Evolutionary conservation across 2,329 filamentous ascomycete species (phyloP), one percentile per base, ranked within the genome.

Genomic region (Exophiala sideris): DNA sequence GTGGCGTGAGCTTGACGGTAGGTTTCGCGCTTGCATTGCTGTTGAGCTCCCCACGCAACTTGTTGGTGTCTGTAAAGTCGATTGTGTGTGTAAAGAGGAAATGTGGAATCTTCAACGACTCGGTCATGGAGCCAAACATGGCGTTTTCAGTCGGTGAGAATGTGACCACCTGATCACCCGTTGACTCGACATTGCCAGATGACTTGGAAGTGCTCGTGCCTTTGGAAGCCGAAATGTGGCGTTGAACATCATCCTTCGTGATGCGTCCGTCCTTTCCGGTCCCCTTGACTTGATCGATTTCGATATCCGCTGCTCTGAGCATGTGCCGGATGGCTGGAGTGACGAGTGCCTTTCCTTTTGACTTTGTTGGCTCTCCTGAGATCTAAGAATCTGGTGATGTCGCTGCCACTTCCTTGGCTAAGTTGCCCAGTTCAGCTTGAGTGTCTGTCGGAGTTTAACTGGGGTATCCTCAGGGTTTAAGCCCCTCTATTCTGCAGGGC

Each of bases 111-210:
- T 73, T 83, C 59, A 97, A 80, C 2, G 92, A 96, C 55, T 85
- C 84, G 10, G 92, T 96, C 94, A 99, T 99, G 54, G 85, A 81
- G 75, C 95, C 96, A 84, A 95, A 97, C 94, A 99, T 99, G 67
- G 89, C 87, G 34, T 82, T 79, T 73, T 97, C 92, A 8, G 88
- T 87, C 39, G 85, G 85, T 11, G 88, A 89, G 56, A 99, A 73
- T 71, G 2, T 76, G 74, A 20, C 62, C 24, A 71, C 65, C 35
- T 65, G 52, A 11, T 63, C 50, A n/a, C n/a, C n/a, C n/a, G n/a
- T n/a, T n/a, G n/a, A n/a, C n/a, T n/a, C n/a, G n/a, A n/a, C n/a
- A 45, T 69, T 61, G 14, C 8, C 14, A 10, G 18, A 11, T 6
- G 10, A 32, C 6, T 16, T 48, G 54, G 59, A 60, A 59, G 16